Evolutionary conservation across 768 basidiomycete genomes (phyloP).

Genomic region (Tylopilus rubrobrunneus): DNA sequence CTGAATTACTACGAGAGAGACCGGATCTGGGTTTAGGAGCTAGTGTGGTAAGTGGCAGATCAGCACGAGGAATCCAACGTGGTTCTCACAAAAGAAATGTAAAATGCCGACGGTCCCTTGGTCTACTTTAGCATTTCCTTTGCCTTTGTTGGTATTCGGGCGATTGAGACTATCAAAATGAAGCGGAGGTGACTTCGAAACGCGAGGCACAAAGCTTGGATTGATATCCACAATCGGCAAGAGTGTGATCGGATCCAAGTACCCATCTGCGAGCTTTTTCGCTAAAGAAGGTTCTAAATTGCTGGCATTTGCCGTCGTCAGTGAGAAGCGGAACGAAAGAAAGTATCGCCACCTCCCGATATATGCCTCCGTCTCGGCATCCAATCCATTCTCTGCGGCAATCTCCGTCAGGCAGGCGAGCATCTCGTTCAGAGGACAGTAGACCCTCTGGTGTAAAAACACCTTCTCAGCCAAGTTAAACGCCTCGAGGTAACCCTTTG

Average conservation of each 20-base stretch:
- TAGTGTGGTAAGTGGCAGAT: slow-evolving; percentile 32
- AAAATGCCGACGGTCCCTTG: slow-evolving; percentile 40
- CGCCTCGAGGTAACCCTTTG: slow-evolving; percentile 65
- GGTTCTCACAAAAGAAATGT: slow-evolving; percentile 59
- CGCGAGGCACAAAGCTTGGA: slow-evolving; percentile 54
- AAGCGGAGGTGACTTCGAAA: slow-evolving; percentile 41
- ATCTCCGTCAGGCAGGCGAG: slow-evolving; percentile 69
- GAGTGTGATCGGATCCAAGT: slow-evolving; percentile 65
- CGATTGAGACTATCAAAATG: slow-evolving; percentile 26
- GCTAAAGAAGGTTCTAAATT: slow-evolving; percentile 63
- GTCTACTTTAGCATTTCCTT: slow-evolving; percentile 39
- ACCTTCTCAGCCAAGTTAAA: slow-evolving; percentile 86
- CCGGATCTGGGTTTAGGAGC: slow-evolving; percentile 26
- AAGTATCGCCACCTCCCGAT: slow-evolving; percentile 53
- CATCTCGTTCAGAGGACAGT: slow-evolving; percentile 61
- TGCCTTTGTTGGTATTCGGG: slow-evolving; percentile 37
- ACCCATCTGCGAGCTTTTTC: slow-evolving; percentile 61
- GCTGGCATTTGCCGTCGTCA: slow-evolving; percentile 36
- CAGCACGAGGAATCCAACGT: slow-evolving; percentile 30
- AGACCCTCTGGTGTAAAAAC: slow-evolving; percentile 91
- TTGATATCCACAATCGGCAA: slow-evolving; percentile 78
- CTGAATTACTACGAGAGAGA: slow-evolving; percentile 27
- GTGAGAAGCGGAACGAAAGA: slow-evolving; percentile 1
- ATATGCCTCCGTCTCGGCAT: slow-evolving; percentile 61
- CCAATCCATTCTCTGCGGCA: slow-evolving; percentile 50